Conservation (phyloP, 2,329 filamentous ascomycete genomes). For the Calonectria pseudoreteaudii region DNA sequence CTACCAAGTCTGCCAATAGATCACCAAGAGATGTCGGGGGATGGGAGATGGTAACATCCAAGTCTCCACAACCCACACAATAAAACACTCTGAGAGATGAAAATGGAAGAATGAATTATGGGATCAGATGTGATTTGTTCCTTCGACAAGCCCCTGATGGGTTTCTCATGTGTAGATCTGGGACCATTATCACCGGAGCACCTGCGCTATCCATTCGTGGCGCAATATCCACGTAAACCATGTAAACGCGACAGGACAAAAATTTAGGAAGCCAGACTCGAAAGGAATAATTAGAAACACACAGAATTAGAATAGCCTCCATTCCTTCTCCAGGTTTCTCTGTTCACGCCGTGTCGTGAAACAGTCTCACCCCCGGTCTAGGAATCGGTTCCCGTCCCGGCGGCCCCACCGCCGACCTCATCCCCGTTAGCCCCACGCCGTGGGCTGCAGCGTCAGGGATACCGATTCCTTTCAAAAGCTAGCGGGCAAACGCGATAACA, state of each 20-base stretch:
- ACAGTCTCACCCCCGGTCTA: background rate
- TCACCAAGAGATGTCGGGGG: too few species aligned
- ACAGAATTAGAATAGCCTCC: background rate
- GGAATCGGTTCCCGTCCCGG: background rate
- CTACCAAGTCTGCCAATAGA: too few species aligned
- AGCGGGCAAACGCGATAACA: background rate
- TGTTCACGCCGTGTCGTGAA: background rate
- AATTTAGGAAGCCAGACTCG: background rate
- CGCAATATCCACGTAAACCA: background rate
- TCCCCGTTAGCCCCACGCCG: slow-evolving; percentile 1
- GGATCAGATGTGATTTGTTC: background rate
- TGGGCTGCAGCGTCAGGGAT: background rate
- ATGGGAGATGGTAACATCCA: too few species aligned
- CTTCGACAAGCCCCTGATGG: background rate
- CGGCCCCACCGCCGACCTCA: slow-evolving; percentile 16
- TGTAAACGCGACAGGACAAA: background rate
- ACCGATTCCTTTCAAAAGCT: background rate
- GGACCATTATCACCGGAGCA: background rate
- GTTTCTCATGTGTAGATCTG: background rate
- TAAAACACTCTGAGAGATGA: background rate
- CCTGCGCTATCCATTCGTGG: background rate
- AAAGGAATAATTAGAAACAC: background rate
- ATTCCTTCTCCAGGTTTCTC: background rate
- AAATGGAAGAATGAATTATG: background rate
- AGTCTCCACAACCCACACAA: background rate